Evolutionary conservation across 2,329 filamentous ascomycete genomes (phyloP), one percentile per base, ranked within the genome.

Genomic region (Aureobasidium leucospermi): DNA sequence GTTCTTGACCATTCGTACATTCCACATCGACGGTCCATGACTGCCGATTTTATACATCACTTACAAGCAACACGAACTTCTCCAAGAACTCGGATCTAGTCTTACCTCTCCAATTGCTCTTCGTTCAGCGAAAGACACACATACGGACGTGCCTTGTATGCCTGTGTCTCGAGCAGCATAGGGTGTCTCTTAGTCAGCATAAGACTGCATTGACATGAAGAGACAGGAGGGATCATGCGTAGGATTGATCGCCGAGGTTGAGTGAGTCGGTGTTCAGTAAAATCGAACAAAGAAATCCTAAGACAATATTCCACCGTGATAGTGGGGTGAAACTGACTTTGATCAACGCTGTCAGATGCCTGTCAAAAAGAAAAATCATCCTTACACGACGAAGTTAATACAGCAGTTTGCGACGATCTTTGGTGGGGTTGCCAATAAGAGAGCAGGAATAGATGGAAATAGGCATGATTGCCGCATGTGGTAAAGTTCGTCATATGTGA

Each of bases 221-320:
- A 23, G 48, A 55, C 43, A 29, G 6, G 16, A 23, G 29, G 19
- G 42, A 45, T 29, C 29, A 16, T 32, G 28, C 32, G 16, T 16
- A 23, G n/a, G 16, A 42, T 32, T 7, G 39, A 34, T 38, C 10
- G 15, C 23, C 38, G 2, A 6, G 8, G 15, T 55, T 19, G n/a
- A 16, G 38, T 16, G 23, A 32, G 28, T 16, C n/a, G 36, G 15
- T 32, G n/a, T 43, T 15, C 38, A 13, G 34, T 29, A 43, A 28
- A 4, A 53, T n/a, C 4, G 5, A 43, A 55, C 29, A 55, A 34
- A 43, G 38, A 55, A 34, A 43, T 42, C n/a, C 51, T 55, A 28
- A 55, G 36, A 55, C 51, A 55, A 43, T 56, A 56, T 7, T 56
- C 16, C 41, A 23, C 23, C 38, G 19, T 42, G 51, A 55, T 16